A percentile compares a stretch with the other conserved stretches of the same genome.
Evolutionary conservation across 441 rosid genomes (phyloP).

Genomic region (Pelargonium myrrhifolium): DNA sequence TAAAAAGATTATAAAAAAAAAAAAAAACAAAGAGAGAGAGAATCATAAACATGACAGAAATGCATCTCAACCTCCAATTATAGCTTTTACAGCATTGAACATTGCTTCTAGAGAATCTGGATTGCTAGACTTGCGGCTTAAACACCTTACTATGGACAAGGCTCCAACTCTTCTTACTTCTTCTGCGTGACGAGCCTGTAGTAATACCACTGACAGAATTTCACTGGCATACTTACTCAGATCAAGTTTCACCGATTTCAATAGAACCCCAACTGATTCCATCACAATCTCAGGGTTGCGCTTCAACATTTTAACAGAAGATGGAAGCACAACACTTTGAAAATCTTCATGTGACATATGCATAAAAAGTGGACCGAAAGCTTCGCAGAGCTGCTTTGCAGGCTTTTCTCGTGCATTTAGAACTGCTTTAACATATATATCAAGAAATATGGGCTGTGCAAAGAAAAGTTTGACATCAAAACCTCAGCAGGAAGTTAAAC

Average conservation of each 20-base stretch:
- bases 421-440: constrained; percentile 73
- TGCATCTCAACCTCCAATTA: constrained; percentile 72
- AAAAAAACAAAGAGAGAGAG: not conserved
- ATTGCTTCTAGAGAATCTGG: constrained; percentile 87
- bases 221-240: constrained; percentile 87
- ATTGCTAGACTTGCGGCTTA: constrained; percentile 85
- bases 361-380: constrained; percentile 55
- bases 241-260: constrained; percentile 68
- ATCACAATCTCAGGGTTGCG: constrained; percentile 96
- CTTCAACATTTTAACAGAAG: constrained; percentile 86
- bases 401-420: constrained; percentile 82
- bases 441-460: constrained; percentile 69
- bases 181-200: constrained; percentile 85
- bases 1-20: too few species aligned
- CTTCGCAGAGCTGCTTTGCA: constrained; percentile 48
- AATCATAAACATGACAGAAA: constrained; percentile 9
- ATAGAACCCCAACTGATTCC: constrained; percentile 72
- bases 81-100: constrained; percentile 66
- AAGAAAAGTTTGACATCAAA: constrained; percentile 23
- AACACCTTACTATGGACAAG: constrained; percentile 52
- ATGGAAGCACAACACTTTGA: constrained; percentile 65
- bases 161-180: constrained; percentile 80
- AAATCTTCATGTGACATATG: constrained; percentile 72
- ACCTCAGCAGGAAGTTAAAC: constrained; percentile 6
- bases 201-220: constrained; percentile 60